Conservation (phyloP, 768 basidiomycete species). For the Sporobolomyces pararoseus region DNA sequence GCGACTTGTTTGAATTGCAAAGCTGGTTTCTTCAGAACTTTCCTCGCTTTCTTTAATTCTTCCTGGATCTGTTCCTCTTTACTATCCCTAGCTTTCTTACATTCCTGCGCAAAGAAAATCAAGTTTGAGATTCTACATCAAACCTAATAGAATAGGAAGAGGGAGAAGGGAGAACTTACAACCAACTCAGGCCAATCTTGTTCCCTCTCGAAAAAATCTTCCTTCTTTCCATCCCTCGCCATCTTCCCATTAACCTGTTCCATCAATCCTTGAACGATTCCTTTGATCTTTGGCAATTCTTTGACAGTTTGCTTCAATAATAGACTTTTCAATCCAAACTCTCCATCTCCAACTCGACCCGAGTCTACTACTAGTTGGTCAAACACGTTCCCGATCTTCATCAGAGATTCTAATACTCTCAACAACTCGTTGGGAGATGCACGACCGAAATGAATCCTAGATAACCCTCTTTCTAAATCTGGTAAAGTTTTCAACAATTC, state of each 20-base stretch:
- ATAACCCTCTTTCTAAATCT: slow-evolving; percentile 58
- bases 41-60: slow-evolving; percentile 65
- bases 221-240: slow-evolving; percentile 66
- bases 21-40: slow-evolving; percentile 65
- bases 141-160: too few species aligned
- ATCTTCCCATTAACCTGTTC: slow-evolving; percentile 59
- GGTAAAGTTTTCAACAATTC: slow-evolving; percentile 31
- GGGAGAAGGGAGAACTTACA: slow-evolving; percentile 2
- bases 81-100: slow-evolving; percentile 9
- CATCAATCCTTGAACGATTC: slow-evolving; percentile 58
- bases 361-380: slow-evolving; percentile 6
- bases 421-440: slow-evolving; percentile 80
- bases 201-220: slow-evolving; percentile 63
- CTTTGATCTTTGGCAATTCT: slow-evolving; percentile 64
- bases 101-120: too few species aligned
- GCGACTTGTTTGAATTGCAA: slow-evolving; percentile 65
- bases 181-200: slow-evolving; percentile 58
- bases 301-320: slow-evolving; percentile 62
- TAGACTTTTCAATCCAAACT: slow-evolving; percentile 14
- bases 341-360: neutral
- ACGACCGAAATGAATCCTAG: slow-evolving; percentile 77
- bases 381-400: slow-evolving; percentile 66
- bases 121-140: too few species aligned
- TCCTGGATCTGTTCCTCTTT: slow-evolving; percentile 60
- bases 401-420: slow-evolving; percentile 68